phyloP scores from a whole-genome alignment of 176 grass and related monocot species.

The Eleusine indica region DNA sequence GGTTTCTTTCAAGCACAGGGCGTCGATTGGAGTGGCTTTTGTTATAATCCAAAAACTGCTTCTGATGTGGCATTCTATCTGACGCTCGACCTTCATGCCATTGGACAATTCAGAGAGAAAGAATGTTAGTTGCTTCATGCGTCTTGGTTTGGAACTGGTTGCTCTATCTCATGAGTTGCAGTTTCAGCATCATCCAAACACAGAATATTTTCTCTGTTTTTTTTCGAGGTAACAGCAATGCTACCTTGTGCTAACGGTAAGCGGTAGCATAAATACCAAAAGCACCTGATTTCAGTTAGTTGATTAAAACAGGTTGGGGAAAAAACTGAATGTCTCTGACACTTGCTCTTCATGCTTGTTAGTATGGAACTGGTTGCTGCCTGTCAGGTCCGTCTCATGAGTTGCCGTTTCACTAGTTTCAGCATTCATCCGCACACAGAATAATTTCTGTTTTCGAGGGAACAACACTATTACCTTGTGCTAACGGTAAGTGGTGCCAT shows the following conservation, averaged over 20 bases:
- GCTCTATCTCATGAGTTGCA: not conserved
- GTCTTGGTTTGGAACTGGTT: not conserved
- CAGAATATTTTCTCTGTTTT: too few species aligned
- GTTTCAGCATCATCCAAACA: not conserved
- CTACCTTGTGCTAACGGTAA: too few species aligned
- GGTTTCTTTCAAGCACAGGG: not conserved
- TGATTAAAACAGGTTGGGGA: too few species aligned
- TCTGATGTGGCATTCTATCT: not conserved
- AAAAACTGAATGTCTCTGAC: too few species aligned
- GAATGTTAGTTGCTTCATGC: not conserved
- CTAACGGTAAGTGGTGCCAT: not conserved
- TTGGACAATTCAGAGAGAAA: not conserved
- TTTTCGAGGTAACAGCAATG: not conserved
- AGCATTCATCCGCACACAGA: not conserved
- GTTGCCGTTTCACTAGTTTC: not conserved
- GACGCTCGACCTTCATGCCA: not conserved
- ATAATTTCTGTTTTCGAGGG: not conserved
- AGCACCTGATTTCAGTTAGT: not conserved
- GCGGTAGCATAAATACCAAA: not conserved
- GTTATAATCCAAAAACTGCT: not conserved
- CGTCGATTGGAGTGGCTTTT: slow-evolving; percentile 14
- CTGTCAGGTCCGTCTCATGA: not conserved
- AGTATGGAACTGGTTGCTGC: not conserved
- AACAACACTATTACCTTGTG: not conserved
- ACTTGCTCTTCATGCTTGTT: not conserved